Base-by-base conservation (phyloP, 805 yeast genomes). In the Lipomyces anomalus region DNA sequence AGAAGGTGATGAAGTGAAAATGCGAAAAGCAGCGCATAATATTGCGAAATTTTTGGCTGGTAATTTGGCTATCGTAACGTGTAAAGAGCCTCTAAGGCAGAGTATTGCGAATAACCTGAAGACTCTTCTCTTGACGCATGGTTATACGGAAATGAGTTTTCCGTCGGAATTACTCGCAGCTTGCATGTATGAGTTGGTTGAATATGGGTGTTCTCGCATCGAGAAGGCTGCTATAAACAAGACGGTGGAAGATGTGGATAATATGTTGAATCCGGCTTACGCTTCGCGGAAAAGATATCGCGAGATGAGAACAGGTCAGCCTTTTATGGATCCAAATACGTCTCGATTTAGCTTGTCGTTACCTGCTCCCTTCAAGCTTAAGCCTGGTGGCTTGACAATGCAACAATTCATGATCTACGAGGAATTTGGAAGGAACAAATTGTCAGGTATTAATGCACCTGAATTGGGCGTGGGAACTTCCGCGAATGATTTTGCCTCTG, bases 141-240 rank as follows among this genome's bases (percentile, higher is more conserved):
- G 75, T 53, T 60, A 60, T 61, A 70, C 86, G 30, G 77, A 92
- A 51, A 72, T 73, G 36, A 67, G 62, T 47, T 63, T 80, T 13
- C 74, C 78, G 29, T 57, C 77, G 16, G 94, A 84, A 38, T 95
- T 88, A 47, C 50, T 82, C 20, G 82, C 85, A 11, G 69, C 75
- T 21, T 96, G 95, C 0, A 80, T 90, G n/a, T 82, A 79, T 59
- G 94, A 87, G 46, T 88, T 92, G 58, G 76, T 88, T 44, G 94
- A 84, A 41, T 65, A 82, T 37, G 88, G 95, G 34, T 79, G 89
- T 42, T 76, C 81, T 9, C 73, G 90, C 33, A 82, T 92, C 44
- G 95, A 88, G 59, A 79, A 78, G 46, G 87, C 94, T 28, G 94
- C 97, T 0, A 76, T 84, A 61, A 95, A 86, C 49, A 87, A 84